Evolutionary conservation across 2,329 filamentous ascomycete genomes (phyloP).

Genomic region (Sclerotinia sclerotiorum): DNA sequence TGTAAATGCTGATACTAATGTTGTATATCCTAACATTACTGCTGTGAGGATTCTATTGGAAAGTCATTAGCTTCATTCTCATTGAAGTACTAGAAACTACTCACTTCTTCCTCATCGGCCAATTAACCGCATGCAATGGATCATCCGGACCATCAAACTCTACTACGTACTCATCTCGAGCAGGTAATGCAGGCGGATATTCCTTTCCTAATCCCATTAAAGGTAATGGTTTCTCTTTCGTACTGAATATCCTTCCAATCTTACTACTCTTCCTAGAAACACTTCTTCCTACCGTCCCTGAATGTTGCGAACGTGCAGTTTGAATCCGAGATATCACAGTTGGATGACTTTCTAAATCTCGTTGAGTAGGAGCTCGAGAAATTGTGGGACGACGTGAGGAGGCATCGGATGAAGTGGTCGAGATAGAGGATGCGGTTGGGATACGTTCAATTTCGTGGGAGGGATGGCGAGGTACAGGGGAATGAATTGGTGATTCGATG

Average conservation of each 20-base stretch:
- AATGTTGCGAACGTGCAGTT: slow-evolving; percentile 69
- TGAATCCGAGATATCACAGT: slow-evolving; percentile 71
- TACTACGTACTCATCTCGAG: slow-evolving; percentile 75
- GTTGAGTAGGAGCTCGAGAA: slow-evolving; percentile 62
- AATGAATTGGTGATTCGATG: slow-evolving; percentile 26
- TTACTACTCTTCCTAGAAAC: slow-evolving; percentile 44
- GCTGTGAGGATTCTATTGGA: slow-evolving; percentile 57
- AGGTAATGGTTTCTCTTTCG: slow-evolving; percentile 56
- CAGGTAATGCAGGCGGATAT: slow-evolving; percentile 68
- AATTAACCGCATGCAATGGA: slow-evolving; percentile 84
- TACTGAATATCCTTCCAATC: slow-evolving; percentile 44
- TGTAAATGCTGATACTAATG: slow-evolving; percentile 68
- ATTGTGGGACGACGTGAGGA: slow-evolving; percentile 48
- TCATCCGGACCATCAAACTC: slow-evolving; percentile 84
- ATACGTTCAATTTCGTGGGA: slow-evolving; percentile 61
- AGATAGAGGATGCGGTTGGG: slow-evolving; percentile 53
- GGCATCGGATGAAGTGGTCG: slow-evolving; percentile 41
- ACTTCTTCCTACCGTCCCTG: slow-evolving; percentile 64
- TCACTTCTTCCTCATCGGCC: slow-evolving; percentile 75
- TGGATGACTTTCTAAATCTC: slow-evolving; percentile 67
- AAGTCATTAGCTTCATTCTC: slow-evolving; percentile 36
- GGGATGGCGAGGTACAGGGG: slow-evolving; percentile 30
- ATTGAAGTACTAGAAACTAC: slow-evolving; percentile 39
- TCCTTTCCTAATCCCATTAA: slow-evolving; percentile 72
- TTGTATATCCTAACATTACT: slow-evolving; percentile 70